Conservation (phyloP, 2,329 filamentous ascomycete species). For the Xylariomycetidae sp. region DNA sequence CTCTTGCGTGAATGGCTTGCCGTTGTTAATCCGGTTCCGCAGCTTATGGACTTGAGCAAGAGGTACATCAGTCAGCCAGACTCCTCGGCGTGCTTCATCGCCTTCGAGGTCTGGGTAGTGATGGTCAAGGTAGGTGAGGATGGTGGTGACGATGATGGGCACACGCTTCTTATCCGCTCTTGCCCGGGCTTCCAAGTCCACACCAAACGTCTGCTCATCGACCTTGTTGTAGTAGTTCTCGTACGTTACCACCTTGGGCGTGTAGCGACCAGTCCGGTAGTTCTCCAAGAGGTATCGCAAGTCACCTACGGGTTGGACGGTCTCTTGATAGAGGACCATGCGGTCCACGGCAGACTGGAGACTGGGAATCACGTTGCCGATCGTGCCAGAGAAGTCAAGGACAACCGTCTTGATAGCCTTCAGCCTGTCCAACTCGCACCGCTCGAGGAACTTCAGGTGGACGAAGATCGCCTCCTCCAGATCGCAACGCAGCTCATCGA, state of each 20-base stretch:
- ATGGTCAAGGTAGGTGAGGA: constrained; percentile 91
- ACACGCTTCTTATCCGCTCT: constrained; percentile 93
- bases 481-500: constrained; percentile 86
- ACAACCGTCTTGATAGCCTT: constrained; percentile 98
- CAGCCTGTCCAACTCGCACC: constrained; percentile 89
- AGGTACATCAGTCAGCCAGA: constrained; percentile 93
- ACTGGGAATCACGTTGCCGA: constrained; percentile 96
- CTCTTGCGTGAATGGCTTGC: constrained; percentile 70
- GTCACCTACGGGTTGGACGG: constrained; percentile 87
- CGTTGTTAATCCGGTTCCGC: constrained; percentile 77
- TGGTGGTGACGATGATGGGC: constrained; percentile 82
- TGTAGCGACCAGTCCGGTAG: constrained; percentile 89
- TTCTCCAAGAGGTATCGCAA: constrained; percentile 92
- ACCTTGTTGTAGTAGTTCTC: constrained; percentile 99
- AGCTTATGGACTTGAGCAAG: constrained; percentile 79
- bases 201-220: constrained; percentile 95
- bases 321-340: constrained; percentile 99
- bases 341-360: constrained; percentile 94
- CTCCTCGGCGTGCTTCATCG: constrained; percentile 82
- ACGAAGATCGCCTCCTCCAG: constrained; percentile 93
- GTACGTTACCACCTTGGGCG: constrained; percentile 85
- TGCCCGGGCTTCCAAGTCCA: constrained; percentile 93
- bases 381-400: constrained; percentile 91
- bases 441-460: constrained; percentile 92
- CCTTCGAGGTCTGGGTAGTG: constrained; percentile 97